Evolutionary conservation across 2,329 filamentous ascomycete genomes (phyloP), one percentile per base, ranked within the genome.

Genomic region (Aspergillus pseudoterreus): DNA sequence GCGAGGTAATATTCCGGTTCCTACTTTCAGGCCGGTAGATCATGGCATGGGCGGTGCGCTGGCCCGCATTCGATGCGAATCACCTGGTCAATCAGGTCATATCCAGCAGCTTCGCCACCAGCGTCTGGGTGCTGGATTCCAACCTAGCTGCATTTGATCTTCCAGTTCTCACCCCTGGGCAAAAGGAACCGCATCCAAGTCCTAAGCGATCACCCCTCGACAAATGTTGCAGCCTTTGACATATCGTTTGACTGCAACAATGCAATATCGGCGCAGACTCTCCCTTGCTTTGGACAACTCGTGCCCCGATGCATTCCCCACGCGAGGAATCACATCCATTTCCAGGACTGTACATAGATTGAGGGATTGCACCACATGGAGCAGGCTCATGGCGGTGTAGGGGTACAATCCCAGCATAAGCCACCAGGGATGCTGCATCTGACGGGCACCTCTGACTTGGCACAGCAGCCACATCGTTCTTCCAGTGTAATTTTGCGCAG

Each of bases 51-150:
- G 36, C 21, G 2, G 36, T 32, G 42, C 45, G 24, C 43, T 43
- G 19, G 33, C 53, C 56, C 43, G 57, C 59, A 61, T 57, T 45
- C 22, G 36, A 39, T 50, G 47, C 32, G 38, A 38, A 60, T 60
- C 57, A 61, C 56, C 56, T 57, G 59, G 55, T 49, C 50, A 24
- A 4, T 45, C 30, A 19, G 45, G 27, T 32, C 52, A 43, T 51
- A 41, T 27, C 52, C 36, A 32, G 15, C 35, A n/a, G 35, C 35
- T 30, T 17, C 17, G 15, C 30, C 39, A 30, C 35, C 35, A 38
- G 27, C 19, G 14, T 24, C 44, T 39, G 44, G 36, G 35, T 41
- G 17, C 9, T 14, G 19, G 11, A 35, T 46, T 22, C 15, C 17
- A n/a, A 11, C 32, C 15, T 35, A 45, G 27, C 30, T 19, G 10